A percentile compares a stretch with the other conserved stretches of the same genome.
Evolutionary conservation across 2,329 filamentous ascomycete genomes (phyloP).

Genomic region (Colletotrichum echinochloae): DNA sequence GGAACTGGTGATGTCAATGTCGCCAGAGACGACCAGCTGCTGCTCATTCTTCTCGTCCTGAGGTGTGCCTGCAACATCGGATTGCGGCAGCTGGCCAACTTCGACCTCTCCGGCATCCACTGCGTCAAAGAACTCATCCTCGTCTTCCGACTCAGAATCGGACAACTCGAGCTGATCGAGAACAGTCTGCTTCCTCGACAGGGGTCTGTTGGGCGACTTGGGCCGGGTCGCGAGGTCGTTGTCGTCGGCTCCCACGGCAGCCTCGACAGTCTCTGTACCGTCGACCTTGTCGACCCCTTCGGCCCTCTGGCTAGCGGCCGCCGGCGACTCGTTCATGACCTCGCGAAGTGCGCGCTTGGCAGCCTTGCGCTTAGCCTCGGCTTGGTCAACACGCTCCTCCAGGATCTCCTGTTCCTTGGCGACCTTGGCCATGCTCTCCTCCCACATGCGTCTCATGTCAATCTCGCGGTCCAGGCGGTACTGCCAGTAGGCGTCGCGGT

Average conservation of each 20-base stretch:
- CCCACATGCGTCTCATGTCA: slow-evolving; percentile 95
- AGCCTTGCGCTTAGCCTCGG: slow-evolving; percentile 88
- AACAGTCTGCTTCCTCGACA: slow-evolving; percentile 70
- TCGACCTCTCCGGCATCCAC: slow-evolving; percentile 94
- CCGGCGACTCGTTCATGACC: slow-evolving; percentile 65
- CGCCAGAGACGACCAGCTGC: slow-evolving; percentile 59
- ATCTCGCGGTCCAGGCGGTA: slow-evolving; percentile 92
- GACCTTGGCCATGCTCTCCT: slow-evolving; percentile 98
- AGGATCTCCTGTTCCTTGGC: slow-evolving; percentile 93
- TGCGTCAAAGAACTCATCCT: slow-evolving; percentile 93
- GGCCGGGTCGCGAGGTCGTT: slow-evolving; percentile 43
- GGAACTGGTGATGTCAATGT: slow-evolving; percentile 76
- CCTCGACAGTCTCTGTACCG: slow-evolving; percentile 50
- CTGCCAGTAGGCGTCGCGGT: slow-evolving; percentile 97
- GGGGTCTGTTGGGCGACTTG: slow-evolving; percentile 55
- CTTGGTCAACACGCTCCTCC: slow-evolving; percentile 87
- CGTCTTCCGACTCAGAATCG: slow-evolving; percentile 84
- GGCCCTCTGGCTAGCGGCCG: slow-evolving; percentile 47
- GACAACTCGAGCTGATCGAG: slow-evolving; percentile 81
- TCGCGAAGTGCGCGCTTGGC: slow-evolving; percentile 92
- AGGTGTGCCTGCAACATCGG: slow-evolving; percentile 11
- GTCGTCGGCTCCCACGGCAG: slow-evolving; percentile 42
- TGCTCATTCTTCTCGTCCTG: slow-evolving; percentile 58
- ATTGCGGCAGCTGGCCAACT: slow-evolving; percentile 73
- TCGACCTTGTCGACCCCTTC: slow-evolving; percentile 45